Evolutionary conservation across 2,329 filamentous ascomycete species (phyloP).

Genomic region (Diaporthe vexans): DNA sequence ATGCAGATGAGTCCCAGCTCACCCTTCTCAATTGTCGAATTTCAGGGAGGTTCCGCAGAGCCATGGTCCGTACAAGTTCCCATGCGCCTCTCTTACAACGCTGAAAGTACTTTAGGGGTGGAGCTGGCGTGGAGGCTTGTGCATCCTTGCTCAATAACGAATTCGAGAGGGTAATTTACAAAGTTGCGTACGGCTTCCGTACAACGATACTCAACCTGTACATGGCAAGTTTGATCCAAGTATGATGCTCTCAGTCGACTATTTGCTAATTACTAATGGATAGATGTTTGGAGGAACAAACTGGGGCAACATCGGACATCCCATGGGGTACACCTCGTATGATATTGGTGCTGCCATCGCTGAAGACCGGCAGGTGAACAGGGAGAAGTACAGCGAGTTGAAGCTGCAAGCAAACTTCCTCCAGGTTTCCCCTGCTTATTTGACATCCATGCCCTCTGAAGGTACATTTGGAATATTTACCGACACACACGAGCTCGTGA

Average conservation of each 20-base stretch:
- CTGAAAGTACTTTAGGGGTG: not conserved
- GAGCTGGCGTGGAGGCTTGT: not conserved
- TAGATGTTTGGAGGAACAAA: slow-evolving; percentile 83
- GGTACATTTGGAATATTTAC: slow-evolving; percentile 56
- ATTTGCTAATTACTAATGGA: slow-evolving; percentile 73
- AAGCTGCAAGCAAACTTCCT: slow-evolving; percentile 83
- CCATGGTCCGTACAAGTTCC: not conserved
- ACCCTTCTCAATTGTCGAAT: not conserved
- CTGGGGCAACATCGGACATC: slow-evolving; percentile 83
- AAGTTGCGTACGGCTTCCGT: slow-evolving; percentile 77
- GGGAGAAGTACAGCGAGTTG: slow-evolving; percentile 84
- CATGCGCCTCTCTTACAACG: not conserved
- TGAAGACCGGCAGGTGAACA: slow-evolving; percentile 75
- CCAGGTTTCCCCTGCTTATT: slow-evolving; percentile 78
- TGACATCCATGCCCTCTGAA: slow-evolving; percentile 65
- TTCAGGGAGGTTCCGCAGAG: not conserved
- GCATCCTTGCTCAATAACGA: not conserved
- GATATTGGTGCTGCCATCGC: slow-evolving; percentile 72
- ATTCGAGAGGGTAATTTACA: slow-evolving; percentile 79
- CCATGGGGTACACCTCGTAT: slow-evolving; percentile 72
- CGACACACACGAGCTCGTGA: slow-evolving; percentile 66
- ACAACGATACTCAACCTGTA: slow-evolving; percentile 80
- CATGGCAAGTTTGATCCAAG: slow-evolving; percentile 69
- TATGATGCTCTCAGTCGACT: slow-evolving; percentile 82
- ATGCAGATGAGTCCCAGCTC: slow-evolving; percentile 4